Evolutionary conservation across 2,329 filamentous ascomycete species (phyloP).

Genomic region (Didymella exigua): DNA sequence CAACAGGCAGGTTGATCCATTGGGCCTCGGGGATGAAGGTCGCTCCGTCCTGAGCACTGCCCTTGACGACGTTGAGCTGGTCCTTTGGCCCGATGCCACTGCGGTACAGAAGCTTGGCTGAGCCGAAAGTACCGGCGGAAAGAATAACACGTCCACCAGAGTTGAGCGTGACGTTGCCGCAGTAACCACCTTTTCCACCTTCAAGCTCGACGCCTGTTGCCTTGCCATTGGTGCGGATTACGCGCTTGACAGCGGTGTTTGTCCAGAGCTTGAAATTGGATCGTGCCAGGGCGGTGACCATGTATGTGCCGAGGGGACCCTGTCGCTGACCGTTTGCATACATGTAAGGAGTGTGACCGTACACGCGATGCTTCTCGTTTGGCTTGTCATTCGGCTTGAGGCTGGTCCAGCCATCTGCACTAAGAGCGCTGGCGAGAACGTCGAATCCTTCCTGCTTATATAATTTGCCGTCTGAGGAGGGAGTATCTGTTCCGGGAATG

Average conservation of each 20-base stretch:
- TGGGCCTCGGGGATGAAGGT: conserved; percentile 52
- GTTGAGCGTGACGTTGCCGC: conserved; percentile 66
- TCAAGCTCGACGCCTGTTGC: conserved; percentile 73
- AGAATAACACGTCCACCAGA: conserved; percentile 68
- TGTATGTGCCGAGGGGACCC: conserved; percentile 73
- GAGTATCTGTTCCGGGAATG: conserved; percentile 71
- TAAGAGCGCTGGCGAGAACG: conserved; percentile 65
- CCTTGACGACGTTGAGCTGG: conserved; percentile 54
- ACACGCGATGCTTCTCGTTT: conserved; percentile 69
- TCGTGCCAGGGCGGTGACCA: conserved; percentile 64
- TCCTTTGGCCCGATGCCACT: conserved; percentile 69
- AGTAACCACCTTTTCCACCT: conserved; percentile 64
- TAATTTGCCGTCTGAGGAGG: conserved; percentile 68
- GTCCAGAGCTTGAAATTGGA: conserved; percentile 71
- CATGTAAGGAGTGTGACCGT: conserved; percentile 70
- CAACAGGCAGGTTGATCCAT: conserved; percentile 60
- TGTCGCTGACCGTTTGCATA: conserved; percentile 69
- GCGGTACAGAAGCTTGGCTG: conserved; percentile 70
- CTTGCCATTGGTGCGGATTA: conserved; percentile 67
- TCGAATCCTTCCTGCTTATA: conserved; percentile 72
- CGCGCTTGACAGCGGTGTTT: conserved; percentile 69
- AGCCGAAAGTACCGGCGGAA: conserved; percentile 72
- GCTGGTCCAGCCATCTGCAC: conserved; percentile 65
- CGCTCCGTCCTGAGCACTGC: conserved; percentile 49
- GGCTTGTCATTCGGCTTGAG: conserved; percentile 66